These are phyloP conservation scores for Hanseniaspora meyeri DNA, from an alignment of 805 yeast genomes.

Conservation along the genomic window DNA sequence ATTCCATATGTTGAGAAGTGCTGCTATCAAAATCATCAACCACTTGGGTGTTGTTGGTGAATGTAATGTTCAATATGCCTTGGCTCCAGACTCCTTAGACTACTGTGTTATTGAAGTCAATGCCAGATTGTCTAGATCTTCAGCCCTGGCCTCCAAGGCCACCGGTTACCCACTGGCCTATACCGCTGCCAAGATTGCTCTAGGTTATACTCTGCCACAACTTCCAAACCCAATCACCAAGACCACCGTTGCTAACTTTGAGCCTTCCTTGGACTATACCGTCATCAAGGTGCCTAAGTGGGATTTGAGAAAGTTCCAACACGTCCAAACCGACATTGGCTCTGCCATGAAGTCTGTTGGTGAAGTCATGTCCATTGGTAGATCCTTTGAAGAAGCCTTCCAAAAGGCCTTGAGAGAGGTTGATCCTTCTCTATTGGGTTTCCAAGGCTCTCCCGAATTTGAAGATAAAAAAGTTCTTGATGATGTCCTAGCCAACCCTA, in stretches of 20 bases:
- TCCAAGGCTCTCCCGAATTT: slow-evolving; percentile 69
- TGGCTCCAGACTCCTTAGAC: slow-evolving; percentile 85
- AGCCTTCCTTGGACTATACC: slow-evolving; percentile 92
- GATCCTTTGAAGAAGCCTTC: slow-evolving; percentile 94
- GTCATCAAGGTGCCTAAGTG: slow-evolving; percentile 98
- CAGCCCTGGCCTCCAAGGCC: slow-evolving; percentile 98
- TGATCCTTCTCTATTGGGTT: slow-evolving; percentile 80
- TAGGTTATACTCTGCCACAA: slow-evolving; percentile 83
- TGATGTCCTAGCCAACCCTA: slow-evolving; percentile 65
- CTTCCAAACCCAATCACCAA: slow-evolving; percentile 87
- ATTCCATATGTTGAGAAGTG: slow-evolving; percentile 92
- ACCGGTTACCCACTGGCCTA: slow-evolving; percentile 97
- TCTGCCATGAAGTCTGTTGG: slow-evolving; percentile 98
- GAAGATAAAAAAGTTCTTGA: slow-evolving; percentile 54
- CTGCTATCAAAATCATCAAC: slow-evolving; percentile 93
- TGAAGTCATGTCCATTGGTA: slow-evolving; percentile 95
- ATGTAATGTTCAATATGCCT: slow-evolving; percentile 94
- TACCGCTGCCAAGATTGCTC: slow-evolving; percentile 93
- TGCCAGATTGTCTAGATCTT: slow-evolving; percentile 93
- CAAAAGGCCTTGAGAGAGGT: slow-evolving; percentile 89
- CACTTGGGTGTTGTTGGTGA: slow-evolving; percentile 99
- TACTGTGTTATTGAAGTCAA: slow-evolving; percentile 96
- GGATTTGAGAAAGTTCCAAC: slow-evolving; percentile 91
- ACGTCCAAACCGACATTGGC: slow-evolving; percentile 76
- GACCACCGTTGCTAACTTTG: slow-evolving; percentile 91